Conservation (phyloP, 2,329 filamentous ascomycete species). For the Xylaria sp. region DNA sequence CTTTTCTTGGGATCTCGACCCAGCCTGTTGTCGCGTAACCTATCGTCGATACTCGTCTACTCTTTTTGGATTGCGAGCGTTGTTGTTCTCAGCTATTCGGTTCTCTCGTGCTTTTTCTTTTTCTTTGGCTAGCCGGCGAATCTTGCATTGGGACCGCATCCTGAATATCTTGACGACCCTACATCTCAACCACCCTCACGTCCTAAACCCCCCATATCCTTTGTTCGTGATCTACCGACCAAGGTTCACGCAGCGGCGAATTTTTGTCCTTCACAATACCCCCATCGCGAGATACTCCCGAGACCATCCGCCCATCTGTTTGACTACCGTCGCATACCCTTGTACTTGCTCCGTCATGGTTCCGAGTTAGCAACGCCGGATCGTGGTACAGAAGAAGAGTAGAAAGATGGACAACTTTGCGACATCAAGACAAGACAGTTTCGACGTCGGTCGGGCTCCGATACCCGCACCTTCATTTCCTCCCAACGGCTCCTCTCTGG, state of each 20-base stretch:
- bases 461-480: conserved; percentile 40
- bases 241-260: neutral
- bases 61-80: conserved; percentile 18
- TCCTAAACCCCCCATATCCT: conserved; percentile 2
- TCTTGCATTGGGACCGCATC: conserved; percentile 1
- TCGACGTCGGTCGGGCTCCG: conserved; percentile 31
- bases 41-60: neutral
- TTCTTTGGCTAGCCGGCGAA: neutral
- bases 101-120: neutral
- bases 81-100: neutral
- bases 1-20: conserved; percentile 24
- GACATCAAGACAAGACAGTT: conserved; percentile 33
- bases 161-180: neutral
- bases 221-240: conserved; percentile 6
- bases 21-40: conserved; percentile 18
- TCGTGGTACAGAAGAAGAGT: conserved; percentile 29
- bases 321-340: conserved; percentile 1
- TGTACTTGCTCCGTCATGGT: conserved; percentile 34
- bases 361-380: conserved; percentile 31
- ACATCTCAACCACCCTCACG: neutral
- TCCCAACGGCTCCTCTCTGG: conserved; percentile 55
- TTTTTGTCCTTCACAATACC: neutral
- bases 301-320: neutral
- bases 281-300: neutral
- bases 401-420: conserved; percentile 38